Base-by-base conservation (phyloP, 345 rosid genomes). In the Lumnitzera racemosa region DNA sequence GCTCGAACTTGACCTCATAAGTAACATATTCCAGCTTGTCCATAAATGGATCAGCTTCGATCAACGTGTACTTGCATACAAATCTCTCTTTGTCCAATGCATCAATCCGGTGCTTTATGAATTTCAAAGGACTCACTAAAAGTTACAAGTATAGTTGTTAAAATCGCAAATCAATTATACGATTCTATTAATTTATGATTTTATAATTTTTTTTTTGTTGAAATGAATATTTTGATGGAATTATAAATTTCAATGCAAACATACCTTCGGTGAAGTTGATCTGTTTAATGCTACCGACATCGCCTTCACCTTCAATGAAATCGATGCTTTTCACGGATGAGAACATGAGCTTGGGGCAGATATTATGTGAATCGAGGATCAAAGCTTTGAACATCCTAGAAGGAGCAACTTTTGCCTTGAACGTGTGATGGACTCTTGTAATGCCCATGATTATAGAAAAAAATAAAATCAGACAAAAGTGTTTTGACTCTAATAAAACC, bases 341-440 rank as follows among this genome's bases (percentile, higher is more conserved):
- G 60, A 78, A 78, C 81, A 78, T 65, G 60, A 78, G 81, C 69
- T 65, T 68, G 51, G 81, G 78, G 46, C 72, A 66, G 31, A 74
- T 61, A 56, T 62, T 68, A 56, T 77, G 76, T 53, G 81, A 73
- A 50, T 77, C 81, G 7, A 77, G 76, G 67, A 77, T 74, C 61
- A 77, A 55, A 66, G 78, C 78, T 31, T 60, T 65, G 74, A 77
- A 77, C 78, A 77, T 77, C 61, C 78, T 66, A 0, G 61, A 61
- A 0, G 81, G 78, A 27, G 67, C 53, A 62, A 71, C 74, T 46
- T 71, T 71, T 11, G 69, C 49, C 51, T 56, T 47, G 56, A 68
- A 74, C 31, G 71, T 58, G 47, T 74, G 78, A 57, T 53, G 62
- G 55, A 73, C 43, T 50, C 47, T 68, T 23, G 62, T 62, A 2